phyloP scores from a whole-genome alignment of 768 basidiomycete genomes.

The Kondoa subrosea region DNA sequence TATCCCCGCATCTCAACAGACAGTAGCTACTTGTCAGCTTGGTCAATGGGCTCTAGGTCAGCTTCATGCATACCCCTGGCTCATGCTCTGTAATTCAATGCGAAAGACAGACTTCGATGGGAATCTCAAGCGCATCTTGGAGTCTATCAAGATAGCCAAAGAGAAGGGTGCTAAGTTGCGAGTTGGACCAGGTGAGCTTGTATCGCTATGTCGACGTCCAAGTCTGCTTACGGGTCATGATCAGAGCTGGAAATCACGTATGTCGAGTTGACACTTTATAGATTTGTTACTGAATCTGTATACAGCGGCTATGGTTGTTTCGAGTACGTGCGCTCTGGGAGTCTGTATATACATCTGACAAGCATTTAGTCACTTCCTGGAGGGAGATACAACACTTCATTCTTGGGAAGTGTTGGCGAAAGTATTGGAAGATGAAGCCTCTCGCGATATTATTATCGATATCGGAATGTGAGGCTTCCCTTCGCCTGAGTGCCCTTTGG shows the following conservation, averaged over 20 bases:
- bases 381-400: conserved; percentile 90
- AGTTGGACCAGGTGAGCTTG: conserved; percentile 52
- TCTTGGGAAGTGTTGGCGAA: conserved; percentile 97
- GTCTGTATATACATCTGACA: background rate
- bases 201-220: background rate
- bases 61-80: conserved; percentile 41
- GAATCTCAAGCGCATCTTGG: conserved; percentile 76
- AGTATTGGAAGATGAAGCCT: conserved; percentile 61
- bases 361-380: conserved; percentile 54
- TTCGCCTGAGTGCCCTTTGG: conserved; percentile 1
- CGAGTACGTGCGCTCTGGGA: conserved; percentile 35
- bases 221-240: background rate
- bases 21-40: conserved; percentile 30
- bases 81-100: background rate
- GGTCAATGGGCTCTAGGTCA: conserved; percentile 98
- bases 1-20: background rate
- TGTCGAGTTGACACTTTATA: conserved; percentile 22
- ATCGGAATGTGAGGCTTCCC: conserved; percentile 63
- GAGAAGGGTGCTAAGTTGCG: conserved; percentile 68
- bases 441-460: conserved; percentile 79
- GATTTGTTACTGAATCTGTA: background rate
- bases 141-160: conserved; percentile 76
- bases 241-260: conserved; percentile 86
- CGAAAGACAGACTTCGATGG: conserved; percentile 38
- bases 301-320: conserved; percentile 85